These are phyloP conservation scores for Rubus parviflorus DNA, from an alignment of 306 rosid species.

Conservation along the genomic window DNA sequence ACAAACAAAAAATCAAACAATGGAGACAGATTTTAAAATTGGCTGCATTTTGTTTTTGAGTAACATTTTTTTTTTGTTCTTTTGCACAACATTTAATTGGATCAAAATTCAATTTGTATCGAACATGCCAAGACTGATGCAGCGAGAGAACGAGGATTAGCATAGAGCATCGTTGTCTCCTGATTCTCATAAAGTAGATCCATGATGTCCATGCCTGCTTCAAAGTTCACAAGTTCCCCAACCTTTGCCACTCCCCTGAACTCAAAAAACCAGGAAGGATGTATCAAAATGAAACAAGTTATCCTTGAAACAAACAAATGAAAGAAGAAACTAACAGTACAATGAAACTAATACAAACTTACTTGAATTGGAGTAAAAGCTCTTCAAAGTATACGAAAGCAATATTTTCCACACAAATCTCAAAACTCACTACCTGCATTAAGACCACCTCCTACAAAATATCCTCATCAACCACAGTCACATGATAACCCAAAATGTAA, in stretches of 20 bases:
- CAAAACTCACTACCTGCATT: conserved; percentile 86
- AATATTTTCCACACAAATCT: conserved; percentile 69
- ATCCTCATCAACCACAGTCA: conserved; percentile 19
- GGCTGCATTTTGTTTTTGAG: background rate
- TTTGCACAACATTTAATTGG: background rate
- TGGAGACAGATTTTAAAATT: background rate
- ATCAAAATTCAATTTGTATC: background rate
- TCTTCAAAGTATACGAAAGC: conserved; percentile 67
- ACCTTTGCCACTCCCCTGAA: conserved; percentile 73
- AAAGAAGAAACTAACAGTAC: background rate
- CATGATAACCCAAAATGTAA: conserved; percentile 7
- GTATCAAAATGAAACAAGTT: background rate
- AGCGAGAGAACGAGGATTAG: conserved; percentile 63
- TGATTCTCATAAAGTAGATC: conserved; percentile 85
- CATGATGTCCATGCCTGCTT: conserved; percentile 78
- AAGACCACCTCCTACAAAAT: conserved; percentile 70
- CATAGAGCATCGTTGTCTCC: conserved; percentile 50
- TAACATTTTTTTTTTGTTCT: background rate
- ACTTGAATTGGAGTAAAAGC: conserved; percentile 68
- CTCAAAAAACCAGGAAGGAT: conserved; percentile 30
- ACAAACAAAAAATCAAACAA: background rate
- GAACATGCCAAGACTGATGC: conserved; percentile 71
- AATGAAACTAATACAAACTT: conserved; percentile 20
- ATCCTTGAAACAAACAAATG: background rate
- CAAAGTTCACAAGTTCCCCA: conserved; percentile 74